These are phyloP conservation scores for Arachis stenosperma DNA, from an alignment of 306 rosid species.

Conservation along the genomic window DNA sequence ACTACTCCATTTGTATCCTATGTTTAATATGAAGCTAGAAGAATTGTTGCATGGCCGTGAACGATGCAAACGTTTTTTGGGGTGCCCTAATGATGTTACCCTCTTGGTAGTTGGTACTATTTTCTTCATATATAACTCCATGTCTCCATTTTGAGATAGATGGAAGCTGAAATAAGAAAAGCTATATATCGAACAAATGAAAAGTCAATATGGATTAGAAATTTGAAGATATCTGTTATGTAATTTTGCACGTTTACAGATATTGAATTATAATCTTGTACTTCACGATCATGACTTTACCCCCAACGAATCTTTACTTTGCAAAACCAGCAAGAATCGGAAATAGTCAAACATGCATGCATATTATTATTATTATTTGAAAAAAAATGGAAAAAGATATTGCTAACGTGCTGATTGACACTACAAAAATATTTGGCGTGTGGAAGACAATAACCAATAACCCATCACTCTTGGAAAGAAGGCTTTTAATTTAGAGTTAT, in stretches of 20 bases:
- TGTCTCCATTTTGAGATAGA: constrained; percentile 2
- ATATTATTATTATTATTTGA: constrained; percentile 31
- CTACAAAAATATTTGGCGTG: constrained; percentile 15
- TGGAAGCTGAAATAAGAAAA: background rate
- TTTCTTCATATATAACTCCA: too few species aligned
- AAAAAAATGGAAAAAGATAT: constrained; percentile 1
- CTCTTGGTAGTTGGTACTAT: background rate
- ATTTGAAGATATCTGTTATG: constrained; percentile 6
- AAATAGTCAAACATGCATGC: constrained; percentile 18
- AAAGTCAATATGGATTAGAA: constrained; percentile 43
- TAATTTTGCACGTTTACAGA: constrained; percentile 20
- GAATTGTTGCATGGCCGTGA: constrained; percentile 4
- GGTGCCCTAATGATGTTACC: background rate
- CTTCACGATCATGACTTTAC: constrained; percentile 42
- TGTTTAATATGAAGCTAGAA: background rate
- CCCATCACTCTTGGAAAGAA: constrained; percentile 3
- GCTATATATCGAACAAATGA: background rate
- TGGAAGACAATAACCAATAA: constrained; percentile 11
- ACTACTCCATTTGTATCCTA: too few species aligned
- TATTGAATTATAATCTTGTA: constrained; percentile 22
- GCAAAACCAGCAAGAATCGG: constrained; percentile 38
- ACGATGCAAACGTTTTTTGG: background rate
- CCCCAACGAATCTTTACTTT: constrained; percentile 1
- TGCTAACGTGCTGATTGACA: constrained; percentile 28
- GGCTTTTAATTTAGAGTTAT: constrained; percentile 9